phyloP scores from a whole-genome alignment of 2,329 filamentous ascomycete genomes.

The Neofusicoccum parvum region DNA sequence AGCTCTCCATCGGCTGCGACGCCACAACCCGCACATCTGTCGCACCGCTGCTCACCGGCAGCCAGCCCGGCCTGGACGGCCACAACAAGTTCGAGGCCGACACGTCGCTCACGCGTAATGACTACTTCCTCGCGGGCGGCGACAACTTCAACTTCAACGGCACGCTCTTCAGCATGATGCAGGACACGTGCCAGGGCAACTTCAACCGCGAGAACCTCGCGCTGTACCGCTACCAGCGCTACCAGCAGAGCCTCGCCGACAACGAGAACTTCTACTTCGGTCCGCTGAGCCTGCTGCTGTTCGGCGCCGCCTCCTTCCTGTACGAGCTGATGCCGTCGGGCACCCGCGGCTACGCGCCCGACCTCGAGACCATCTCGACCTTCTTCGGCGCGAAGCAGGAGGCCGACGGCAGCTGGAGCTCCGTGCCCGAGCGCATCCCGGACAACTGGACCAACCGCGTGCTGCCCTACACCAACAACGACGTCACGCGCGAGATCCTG shows the following conservation, averaged over 20 bases:
- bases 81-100: constrained; percentile 50
- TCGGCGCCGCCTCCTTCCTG: constrained; percentile 47
- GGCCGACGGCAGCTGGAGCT: constrained; percentile 40
- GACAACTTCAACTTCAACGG: constrained; percentile 46
- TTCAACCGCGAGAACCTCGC: constrained; percentile 43
- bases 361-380: constrained; percentile 38
- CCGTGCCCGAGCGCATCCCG: constrained; percentile 43
- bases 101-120: constrained; percentile 45
- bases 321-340: constrained; percentile 46
- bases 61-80: constrained; percentile 45
- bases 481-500: constrained; percentile 40
- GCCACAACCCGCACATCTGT: constrained; percentile 45
- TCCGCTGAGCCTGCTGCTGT: constrained; percentile 43
- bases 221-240: constrained; percentile 43
- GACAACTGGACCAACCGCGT: constrained; percentile 43
- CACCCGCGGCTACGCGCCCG: constrained; percentile 34
- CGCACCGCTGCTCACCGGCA: constrained; percentile 37
- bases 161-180: constrained; percentile 45
- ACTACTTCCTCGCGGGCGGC: constrained; percentile 40
- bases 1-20: constrained; percentile 50
- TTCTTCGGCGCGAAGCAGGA: constrained; percentile 48
- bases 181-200: constrained; percentile 36
- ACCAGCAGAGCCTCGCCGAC: constrained; percentile 38
- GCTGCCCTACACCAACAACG: constrained; percentile 32
- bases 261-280: constrained; percentile 49